Evolutionary conservation across 2,329 filamentous ascomycete species (phyloP).

Genomic region (Cylindrodendrum hubeiense): DNA sequence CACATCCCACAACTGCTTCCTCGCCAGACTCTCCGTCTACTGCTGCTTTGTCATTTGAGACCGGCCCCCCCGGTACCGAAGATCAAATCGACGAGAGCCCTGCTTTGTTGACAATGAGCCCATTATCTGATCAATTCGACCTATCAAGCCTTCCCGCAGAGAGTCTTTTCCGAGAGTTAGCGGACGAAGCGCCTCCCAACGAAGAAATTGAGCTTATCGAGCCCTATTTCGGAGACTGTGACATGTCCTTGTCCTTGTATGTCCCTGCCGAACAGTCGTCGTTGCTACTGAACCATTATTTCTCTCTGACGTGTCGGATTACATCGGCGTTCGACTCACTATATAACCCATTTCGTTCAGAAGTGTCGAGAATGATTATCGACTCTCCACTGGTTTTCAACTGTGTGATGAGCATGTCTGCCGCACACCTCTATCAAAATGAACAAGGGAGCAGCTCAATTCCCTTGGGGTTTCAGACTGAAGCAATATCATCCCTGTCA

Average conservation of each 20-base stretch:
- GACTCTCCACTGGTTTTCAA: conserved; percentile 25
- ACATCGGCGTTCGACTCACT: conserved; percentile 29
- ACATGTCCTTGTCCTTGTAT: background rate
- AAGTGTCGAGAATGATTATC: conserved; percentile 23
- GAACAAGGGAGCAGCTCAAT: background rate
- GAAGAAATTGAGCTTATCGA: background rate
- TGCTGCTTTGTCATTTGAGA: background rate
- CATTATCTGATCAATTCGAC: background rate
- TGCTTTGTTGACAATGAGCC: background rate
- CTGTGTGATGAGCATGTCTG: conserved; percentile 32
- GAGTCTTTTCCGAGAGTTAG: background rate
- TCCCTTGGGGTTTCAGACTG: conserved; percentile 24
- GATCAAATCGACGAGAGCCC: background rate
- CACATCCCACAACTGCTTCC: background rate
- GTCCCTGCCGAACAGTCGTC: conserved; percentile 3
- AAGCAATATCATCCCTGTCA: conserved; percentile 28
- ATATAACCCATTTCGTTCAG: conserved; percentile 30
- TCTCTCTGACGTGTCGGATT: conserved; percentile 24
- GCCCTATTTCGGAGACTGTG: background rate
- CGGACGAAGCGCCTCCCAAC: background rate
- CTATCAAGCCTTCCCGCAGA: background rate
- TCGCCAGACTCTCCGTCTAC: background rate
- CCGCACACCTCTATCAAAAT: conserved; percentile 30
- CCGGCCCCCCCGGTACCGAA: background rate
- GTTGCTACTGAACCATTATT: conserved; percentile 30